Base-by-base conservation (phyloP, 1,139 yeast species). In the Yamadazyma triangularis region DNA sequence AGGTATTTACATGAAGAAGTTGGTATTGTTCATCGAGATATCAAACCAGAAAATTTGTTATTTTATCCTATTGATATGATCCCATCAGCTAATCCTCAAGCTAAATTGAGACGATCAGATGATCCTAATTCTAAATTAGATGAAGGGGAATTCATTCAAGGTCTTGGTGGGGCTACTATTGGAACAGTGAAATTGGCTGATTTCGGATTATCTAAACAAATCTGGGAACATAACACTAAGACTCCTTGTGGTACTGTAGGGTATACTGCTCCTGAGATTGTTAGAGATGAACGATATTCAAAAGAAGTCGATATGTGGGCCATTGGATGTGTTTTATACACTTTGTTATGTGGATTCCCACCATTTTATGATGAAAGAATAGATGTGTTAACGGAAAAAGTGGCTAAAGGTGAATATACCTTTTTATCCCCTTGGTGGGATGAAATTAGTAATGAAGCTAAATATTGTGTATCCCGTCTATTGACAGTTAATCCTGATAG, bases 401-500 rank as follows among this genome's bases (percentile, higher is more conserved):
- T 75, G n/a, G 72, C 78, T 23, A 61, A 59, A 29, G 81, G 81
- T 24, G 77, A 74, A 38, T 75, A 66, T 51, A 68, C 76, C 15
- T 75, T 74, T 40, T 61, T 75, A 43, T 58, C 69, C 28, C 81
- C 81, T 5, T 75, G 81, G 81, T 75, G 79, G 76, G 80, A 75
- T 49, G 81, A 75, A 49, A 74, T 75, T 24, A 64, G 74, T 15
- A 48, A 51, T 16, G 77, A 58, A 11, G 79, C 80, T 21, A 74
- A 72, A 42, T 65, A 73, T 45, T 79, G 94, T 57, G 95, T 89
- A 8, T 57, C 77, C 4, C 78, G 72, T 47, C 65, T 89, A 35
- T 63, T 89, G 33, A 87, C 94, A 2, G 95, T 88, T 16, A 87
- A 88, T 51, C 96, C 96, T 2, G 59, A 64, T 11, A 66, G 70